Evolutionary conservation across 495 filamentous ascomycete species (phyloP), one percentile per base, ranked within the genome.

Genomic region (Neurospora sp.): DNA sequence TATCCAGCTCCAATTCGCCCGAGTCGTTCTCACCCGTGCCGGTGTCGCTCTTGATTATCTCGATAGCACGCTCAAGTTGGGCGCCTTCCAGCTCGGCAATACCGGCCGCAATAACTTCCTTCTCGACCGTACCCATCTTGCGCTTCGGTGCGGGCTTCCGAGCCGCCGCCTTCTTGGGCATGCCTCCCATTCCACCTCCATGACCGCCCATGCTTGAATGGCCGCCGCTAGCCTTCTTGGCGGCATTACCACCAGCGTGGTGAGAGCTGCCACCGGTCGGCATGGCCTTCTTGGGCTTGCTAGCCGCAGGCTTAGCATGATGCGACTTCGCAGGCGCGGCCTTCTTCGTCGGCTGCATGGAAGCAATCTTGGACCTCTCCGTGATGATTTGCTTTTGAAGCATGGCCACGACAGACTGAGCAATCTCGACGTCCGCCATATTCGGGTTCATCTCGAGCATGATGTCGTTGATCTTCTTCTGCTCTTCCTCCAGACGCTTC

Each of bases 1-100:
- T 97, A 77, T 97, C 94, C 40, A 97, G 85, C 82, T 97, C 94
- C 76, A 97, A 89, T 76, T 96, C 93, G 35, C 93, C 93, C 72
- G 93, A 92, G 78, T 94, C 89, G 46, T 89, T 89, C 79, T 91
- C 88, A 85, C 94, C 89, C 83, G 90, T 86, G 38, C 92, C 91
- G 76, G 94, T 93, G 74, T 96, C 94, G 70, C 87, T 89, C 81
- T 94, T 92, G 79, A 99, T 98, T 77, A 97, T 94, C 44, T 90
- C 88, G n/a, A 97, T 90, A 6, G 93, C 93, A 74, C 89, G 86
- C 46, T 89, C 87, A 81, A 97, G 91, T 75, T 92, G 90, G 35
- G 85, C 84, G 38, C 92, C 90, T 2, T 92, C 88, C 69, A 97
- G 88, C 39, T 88, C 89, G 74, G 88, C 89, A 72, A 97, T 94